phyloP scores from a whole-genome alignment of 1,284 basidiomycete genomes.

The Leccinum fallax region DNA sequence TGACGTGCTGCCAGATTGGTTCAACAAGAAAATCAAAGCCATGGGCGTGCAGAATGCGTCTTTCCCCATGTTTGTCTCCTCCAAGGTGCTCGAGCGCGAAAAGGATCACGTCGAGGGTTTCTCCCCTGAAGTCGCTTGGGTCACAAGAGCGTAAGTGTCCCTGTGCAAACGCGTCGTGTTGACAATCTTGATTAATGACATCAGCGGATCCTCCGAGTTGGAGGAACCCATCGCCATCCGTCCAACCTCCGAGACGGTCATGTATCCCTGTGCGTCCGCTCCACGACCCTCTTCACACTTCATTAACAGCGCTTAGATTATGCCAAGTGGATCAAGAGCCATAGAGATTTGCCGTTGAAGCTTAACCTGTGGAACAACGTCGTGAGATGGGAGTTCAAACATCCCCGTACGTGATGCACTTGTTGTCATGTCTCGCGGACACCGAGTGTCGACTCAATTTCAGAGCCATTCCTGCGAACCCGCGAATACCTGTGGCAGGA shows the following conservation, averaged over 20 bases:
- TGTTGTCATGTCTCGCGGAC: neutral
- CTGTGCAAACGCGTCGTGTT: neutral
- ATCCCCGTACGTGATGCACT: conserved; percentile 68
- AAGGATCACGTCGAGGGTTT: conserved; percentile 99
- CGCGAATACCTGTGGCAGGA: conserved; percentile 99
- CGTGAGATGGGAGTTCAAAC: conserved; percentile 99
- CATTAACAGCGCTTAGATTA: conserved; percentile 56
- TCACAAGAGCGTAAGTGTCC: conserved; percentile 84
- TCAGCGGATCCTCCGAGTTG: conserved; percentile 87
- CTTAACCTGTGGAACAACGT: conserved; percentile 99
- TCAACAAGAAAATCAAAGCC: conserved; percentile 90
- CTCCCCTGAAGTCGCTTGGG: conserved; percentile 99
- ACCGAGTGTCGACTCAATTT: conserved; percentile 27
- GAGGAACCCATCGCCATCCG: conserved; percentile 98
- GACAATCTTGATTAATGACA: neutral
- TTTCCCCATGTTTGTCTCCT: conserved; percentile 99
- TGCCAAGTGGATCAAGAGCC: conserved; percentile 97
- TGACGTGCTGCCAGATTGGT: conserved; percentile 69
- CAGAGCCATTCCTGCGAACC: conserved; percentile 97
- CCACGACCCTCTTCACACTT: neutral
- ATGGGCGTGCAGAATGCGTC: conserved; percentile 97
- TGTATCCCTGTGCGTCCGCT: conserved; percentile 85
- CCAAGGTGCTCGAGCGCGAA: conserved; percentile 92
- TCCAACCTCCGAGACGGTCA: conserved; percentile 96
- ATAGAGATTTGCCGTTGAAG: conserved; percentile 96